Conservation (phyloP, 208 protist species). For the Acanthamoeba lenticulata region DNA sequence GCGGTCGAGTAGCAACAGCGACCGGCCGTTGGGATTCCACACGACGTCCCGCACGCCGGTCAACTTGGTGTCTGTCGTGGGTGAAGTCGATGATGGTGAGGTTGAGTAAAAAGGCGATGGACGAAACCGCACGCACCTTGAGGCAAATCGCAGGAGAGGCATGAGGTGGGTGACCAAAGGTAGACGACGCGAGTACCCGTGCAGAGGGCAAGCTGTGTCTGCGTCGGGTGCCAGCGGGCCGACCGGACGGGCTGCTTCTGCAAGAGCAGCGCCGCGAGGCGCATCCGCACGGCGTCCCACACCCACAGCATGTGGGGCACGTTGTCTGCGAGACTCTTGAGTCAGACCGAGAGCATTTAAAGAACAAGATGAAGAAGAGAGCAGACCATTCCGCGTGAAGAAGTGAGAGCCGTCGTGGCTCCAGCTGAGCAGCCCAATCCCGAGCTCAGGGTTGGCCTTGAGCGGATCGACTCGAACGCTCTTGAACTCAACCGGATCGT, state of each 20-base stretch:
- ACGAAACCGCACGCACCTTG: not conserved
- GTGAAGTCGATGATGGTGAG: no score
- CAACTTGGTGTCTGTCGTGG: not conserved
- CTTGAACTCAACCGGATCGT: not conserved
- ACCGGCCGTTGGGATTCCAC: constrained; percentile 8
- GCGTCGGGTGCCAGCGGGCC: constrained; percentile 27
- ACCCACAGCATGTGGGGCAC: constrained; percentile 37
- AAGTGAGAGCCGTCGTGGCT: constrained; percentile 24
- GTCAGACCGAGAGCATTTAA: no score
- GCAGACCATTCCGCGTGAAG: constrained; percentile 21
- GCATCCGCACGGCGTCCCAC: constrained; percentile 40
- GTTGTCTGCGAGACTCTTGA: not conserved
- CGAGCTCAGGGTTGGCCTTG: constrained; percentile 12
- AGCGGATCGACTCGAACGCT: not conserved
- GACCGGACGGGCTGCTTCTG: not conserved
- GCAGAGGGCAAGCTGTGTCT: constrained; percentile 13
- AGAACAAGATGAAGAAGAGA: no score
- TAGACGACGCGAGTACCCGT: not conserved
- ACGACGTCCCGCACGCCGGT: not conserved
- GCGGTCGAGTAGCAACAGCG: constrained; percentile 40
- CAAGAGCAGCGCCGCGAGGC: constrained; percentile 1
- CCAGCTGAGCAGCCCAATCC: constrained; percentile 53
- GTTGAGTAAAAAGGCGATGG: not conserved
- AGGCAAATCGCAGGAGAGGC: constrained; percentile 26
- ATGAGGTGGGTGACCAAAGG: constrained; percentile 3